Evolutionary conservation across 176 grass and related monocot genomes (phyloP), one percentile per base, ranked within the genome.

Genomic region (Lolium rigidum): DNA sequence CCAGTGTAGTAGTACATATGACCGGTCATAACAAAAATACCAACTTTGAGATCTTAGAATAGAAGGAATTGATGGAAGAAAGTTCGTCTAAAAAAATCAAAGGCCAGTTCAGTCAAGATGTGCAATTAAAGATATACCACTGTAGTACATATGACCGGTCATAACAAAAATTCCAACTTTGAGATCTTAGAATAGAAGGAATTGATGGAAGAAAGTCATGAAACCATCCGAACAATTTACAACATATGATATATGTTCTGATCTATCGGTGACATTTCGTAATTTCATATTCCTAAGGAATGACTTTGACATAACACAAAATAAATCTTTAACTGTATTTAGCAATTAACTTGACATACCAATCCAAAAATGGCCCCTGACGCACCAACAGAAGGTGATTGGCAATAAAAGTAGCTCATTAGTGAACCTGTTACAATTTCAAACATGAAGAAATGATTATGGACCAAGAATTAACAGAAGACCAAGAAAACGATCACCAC

Each of bases 291-390:
- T 74, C 44, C 13, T 65, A 55, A 10, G 49, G n/a, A 59, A 80
- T 50, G 48, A 57, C 48, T 72, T 72, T 69, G 9, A 47, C 18
- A 82, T 38, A 24, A 24, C 9, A 61, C 13, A 67, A 67, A 57
- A 60, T 70, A 70, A 69, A 74, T 49, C 4, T 61, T 2, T 35
- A 62, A 61, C 15, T 10, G 12, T 56, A 80, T 56, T 76, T 63
- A 68, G 6, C 16, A 71, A 69, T 35, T 70, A 80, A 84, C 20
- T 50, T 55, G 37, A 81, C 57, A 54, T 94, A 98, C 96, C 88
- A 98, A 83, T 90, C 96, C 90, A 77, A 95, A 98, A 81, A 98
- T 93, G 46, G 93, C 96, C 49, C 93, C 96, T 66, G 96, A 98
- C 11, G 93, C 93, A 83, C 96, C 96, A 83, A 98, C 88, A 52